Evolutionary conservation across 176 grass and related monocot genomes (phyloP).

Genomic region (Juncus inflexus): DNA sequence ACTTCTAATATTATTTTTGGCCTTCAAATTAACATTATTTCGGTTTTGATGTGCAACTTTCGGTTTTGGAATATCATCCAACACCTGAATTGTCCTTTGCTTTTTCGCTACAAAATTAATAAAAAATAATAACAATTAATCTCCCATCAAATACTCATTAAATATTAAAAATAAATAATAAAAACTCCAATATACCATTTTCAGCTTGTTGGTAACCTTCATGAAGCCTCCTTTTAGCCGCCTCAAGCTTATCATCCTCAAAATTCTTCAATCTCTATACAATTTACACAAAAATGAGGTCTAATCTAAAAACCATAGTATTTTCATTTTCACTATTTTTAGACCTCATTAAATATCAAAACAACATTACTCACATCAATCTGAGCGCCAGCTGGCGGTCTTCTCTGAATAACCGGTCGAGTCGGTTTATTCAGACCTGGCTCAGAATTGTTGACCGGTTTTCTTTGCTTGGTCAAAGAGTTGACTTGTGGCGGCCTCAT

Average conservation of each 20-base stretch:
- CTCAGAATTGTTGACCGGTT: slow-evolving; percentile 16
- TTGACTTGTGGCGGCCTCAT: slow-evolving; percentile 15
- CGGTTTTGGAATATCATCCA: slow-evolving; percentile 77
- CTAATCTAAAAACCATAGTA: slow-evolving; percentile 25
- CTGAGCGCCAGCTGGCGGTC: slow-evolving; percentile 18
- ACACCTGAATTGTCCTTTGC: slow-evolving; percentile 76
- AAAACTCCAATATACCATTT: slow-evolving; percentile 50
- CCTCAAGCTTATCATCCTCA: slow-evolving; percentile 59
- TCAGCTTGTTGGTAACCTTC: slow-evolving; percentile 85
- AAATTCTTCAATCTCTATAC: slow-evolving; percentile 41
- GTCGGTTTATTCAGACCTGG: slow-evolving; percentile 12
- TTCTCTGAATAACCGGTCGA: slow-evolving; percentile 39
- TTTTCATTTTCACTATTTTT: slow-evolving; percentile 37
- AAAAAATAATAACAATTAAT: slow-evolving; percentile 15
- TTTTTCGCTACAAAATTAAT: slow-evolving; percentile 62
- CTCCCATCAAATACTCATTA: slow-evolving; percentile 8
- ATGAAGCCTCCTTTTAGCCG: slow-evolving; percentile 77
- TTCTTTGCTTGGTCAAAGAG: slow-evolving; percentile 29
- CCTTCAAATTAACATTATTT: slow-evolving; percentile 21
- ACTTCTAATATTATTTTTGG: slow-evolving; percentile 33
- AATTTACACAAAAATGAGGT: slow-evolving; percentile 37
- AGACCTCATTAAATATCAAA: slow-evolving; percentile 30
- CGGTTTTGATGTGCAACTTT: slow-evolving; percentile 38
- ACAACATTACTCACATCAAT: slow-evolving; percentile 55
- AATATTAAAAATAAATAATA: slow-evolving; percentile 10